A percentile compares a stretch with the other conserved stretches of the same genome.
Evolutionary conservation across 176 grass and related monocot genomes (phyloP).

Genomic region (Oryza officinalis): DNA sequence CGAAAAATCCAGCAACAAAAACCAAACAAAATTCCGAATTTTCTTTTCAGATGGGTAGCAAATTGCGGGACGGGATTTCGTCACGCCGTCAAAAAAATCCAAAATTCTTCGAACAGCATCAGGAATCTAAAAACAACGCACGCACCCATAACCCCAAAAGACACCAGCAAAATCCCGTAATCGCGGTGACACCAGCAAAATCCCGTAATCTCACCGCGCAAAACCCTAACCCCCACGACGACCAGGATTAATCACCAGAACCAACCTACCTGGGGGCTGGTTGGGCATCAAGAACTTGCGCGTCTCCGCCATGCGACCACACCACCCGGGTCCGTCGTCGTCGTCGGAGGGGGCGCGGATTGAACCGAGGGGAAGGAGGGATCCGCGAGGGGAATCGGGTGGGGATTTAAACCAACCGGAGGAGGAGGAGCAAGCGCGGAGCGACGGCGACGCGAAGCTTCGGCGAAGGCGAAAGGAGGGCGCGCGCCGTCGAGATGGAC

Average conservation of each 20-base stretch:
- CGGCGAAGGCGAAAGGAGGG: constrained; percentile 23
- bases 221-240: background rate
- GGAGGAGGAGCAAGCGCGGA: background rate
- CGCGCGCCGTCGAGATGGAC: constrained; percentile 32
- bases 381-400: background rate
- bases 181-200: background rate
- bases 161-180: background rate
- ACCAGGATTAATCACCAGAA: background rate
- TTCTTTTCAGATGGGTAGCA: background rate
- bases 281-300: constrained; percentile 32
- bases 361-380: constrained; percentile 14
- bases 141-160: background rate
- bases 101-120: background rate
- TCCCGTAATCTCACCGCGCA: background rate
- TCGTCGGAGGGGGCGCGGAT: constrained; percentile 12
- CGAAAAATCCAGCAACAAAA: background rate
- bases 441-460: constrained; percentile 19
- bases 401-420: background rate
- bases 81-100: background rate
- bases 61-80: background rate
- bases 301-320: constrained; percentile 35
- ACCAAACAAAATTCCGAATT: background rate
- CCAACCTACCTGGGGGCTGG: constrained; percentile 35
- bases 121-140: background rate
- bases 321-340: background rate